A percentile compares a stretch with the other conserved stretches of the same genome.
Evolutionary conservation across 352 stramenopile genomes (phyloP).

Genomic region (Phytopythium chamaehyphon): DNA sequence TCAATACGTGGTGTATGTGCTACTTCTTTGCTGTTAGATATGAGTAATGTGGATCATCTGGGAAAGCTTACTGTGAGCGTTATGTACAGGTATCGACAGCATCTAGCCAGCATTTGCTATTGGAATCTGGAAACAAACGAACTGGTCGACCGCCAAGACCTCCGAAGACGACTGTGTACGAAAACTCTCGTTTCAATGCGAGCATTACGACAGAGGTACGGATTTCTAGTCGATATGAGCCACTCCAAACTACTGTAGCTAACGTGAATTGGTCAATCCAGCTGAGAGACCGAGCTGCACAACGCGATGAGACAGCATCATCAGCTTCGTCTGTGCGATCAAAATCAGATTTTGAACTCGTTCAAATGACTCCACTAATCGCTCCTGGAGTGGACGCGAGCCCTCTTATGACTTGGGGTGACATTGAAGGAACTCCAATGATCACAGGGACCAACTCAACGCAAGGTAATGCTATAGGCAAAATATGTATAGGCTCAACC

Average conservation of each 20-base stretch:
- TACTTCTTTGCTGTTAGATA: not conserved
- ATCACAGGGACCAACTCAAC: conserved; percentile 34
- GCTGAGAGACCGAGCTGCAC: not conserved
- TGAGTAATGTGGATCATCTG: no score
- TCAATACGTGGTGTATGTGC: conserved; percentile 46
- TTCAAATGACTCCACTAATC: conserved; percentile 79
- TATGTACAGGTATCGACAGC: conserved; percentile 18
- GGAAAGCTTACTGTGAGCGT: not conserved
- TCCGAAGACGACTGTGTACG: conserved; percentile 57
- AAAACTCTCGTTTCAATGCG: conserved; percentile 64
- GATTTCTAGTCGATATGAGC: not conserved
- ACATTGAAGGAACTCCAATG: conserved; percentile 78
- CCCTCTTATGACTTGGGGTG: conserved; percentile 83
- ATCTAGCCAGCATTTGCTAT: conserved; percentile 17
- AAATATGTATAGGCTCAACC: not conserved
- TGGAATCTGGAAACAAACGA: conserved; percentile 35
- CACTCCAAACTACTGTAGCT: no score
- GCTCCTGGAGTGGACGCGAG: conserved; percentile 66
- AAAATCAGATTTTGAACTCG: conserved; percentile 36
- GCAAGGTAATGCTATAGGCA: conserved; percentile 27
- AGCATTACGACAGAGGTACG: conserved; percentile 17
- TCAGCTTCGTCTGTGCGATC: conserved; percentile 1
- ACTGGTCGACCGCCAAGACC: conserved; percentile 20
- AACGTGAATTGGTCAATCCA: not conserved
- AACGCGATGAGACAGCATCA: conserved; percentile 1